A percentile compares a stretch with the other conserved stretches of the same genome.
Evolutionary conservation across 2,329 filamentous ascomycete genomes (phyloP).

Genomic region (Apiospora malaysiana): DNA sequence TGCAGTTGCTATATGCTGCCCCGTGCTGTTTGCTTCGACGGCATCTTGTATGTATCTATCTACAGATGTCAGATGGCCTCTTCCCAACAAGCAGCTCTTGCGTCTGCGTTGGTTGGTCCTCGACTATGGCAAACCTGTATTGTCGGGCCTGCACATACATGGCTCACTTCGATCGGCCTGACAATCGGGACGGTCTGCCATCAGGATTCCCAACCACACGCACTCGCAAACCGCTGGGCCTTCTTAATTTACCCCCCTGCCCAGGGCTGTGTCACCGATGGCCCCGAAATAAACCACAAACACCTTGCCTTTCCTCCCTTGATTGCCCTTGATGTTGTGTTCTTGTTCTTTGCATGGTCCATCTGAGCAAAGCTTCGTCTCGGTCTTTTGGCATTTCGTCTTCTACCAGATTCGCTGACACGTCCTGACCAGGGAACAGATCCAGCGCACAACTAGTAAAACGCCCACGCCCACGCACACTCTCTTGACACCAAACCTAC

Average conservation of each 20-base stretch:
- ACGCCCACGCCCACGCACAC: background rate
- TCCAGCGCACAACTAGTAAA: background rate
- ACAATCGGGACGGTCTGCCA: background rate
- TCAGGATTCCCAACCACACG: slow-evolving; percentile 1
- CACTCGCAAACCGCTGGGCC: slow-evolving; percentile 7
- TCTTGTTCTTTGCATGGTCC: background rate
- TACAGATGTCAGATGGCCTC: slow-evolving; percentile 5
- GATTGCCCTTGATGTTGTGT: background rate
- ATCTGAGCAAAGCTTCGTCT: background rate
- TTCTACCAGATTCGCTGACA: background rate
- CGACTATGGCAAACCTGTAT: background rate
- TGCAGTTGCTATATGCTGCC: slow-evolving; percentile 21
- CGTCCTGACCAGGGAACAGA: background rate
- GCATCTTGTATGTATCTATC: slow-evolving; percentile 17
- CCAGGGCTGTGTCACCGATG: slow-evolving; percentile 7
- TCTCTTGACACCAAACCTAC: background rate
- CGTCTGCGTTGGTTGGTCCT: background rate
- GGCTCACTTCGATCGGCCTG: background rate
- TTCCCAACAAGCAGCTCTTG: background rate
- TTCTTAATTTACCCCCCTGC: background rate
- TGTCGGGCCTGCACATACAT: background rate
- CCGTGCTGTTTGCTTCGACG: slow-evolving; percentile 21
- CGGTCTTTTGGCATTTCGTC: background rate
- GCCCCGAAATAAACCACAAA: slow-evolving; percentile 17
- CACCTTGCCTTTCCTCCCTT: background rate